Conservation (phyloP, 225 moss, liverwort and hornwort genomes). For the Polytrichum commune region DNA sequence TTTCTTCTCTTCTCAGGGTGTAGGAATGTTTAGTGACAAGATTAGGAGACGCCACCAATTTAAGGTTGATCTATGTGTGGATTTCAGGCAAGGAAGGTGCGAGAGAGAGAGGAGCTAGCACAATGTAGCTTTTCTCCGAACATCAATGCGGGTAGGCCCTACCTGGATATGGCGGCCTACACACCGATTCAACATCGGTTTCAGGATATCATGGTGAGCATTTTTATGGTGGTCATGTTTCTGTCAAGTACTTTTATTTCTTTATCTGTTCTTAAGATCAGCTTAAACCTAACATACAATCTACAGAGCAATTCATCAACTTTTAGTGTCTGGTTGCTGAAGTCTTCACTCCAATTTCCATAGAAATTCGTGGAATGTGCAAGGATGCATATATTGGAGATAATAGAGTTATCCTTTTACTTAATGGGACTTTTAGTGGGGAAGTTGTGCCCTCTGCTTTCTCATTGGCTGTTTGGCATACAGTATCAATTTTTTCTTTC, state of each 20-base stretch:
- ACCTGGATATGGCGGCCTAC: slow-evolving; percentile 63
- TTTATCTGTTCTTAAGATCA: not conserved
- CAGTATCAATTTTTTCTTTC: too few relatives aligned
- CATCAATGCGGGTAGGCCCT: slow-evolving; percentile 47
- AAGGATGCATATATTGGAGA: too few relatives aligned
- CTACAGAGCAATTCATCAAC: too few relatives aligned
- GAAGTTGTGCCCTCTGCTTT: too few relatives aligned
- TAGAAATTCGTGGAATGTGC: too few relatives aligned
- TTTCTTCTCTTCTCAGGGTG: not conserved
- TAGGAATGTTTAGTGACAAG: not conserved
- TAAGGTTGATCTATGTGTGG: slow-evolving; percentile 6
- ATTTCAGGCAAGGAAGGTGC: slow-evolving; percentile 66
- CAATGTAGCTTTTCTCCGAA: slow-evolving; percentile 81
- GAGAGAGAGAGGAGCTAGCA: slow-evolving; percentile 81
- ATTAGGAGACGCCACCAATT: not conserved
- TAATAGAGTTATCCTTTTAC: too few relatives aligned
- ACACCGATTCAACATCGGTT: slow-evolving; percentile 79
- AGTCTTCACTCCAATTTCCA: too few relatives aligned
- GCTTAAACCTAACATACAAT: not conserved
- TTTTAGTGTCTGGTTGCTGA: too few relatives aligned
- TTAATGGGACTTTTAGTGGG: too few relatives aligned
- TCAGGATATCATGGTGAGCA: slow-evolving; percentile 58
- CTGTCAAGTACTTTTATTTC: not conserved
- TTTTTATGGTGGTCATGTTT: not conserved
- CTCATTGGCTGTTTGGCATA: too few relatives aligned